A percentile compares a stretch with the other conserved stretches of the same genome.
phyloP scores from a whole-genome alignment of 1,139 yeast species.

The Nakaseomyces uthaithaninus region DNA sequence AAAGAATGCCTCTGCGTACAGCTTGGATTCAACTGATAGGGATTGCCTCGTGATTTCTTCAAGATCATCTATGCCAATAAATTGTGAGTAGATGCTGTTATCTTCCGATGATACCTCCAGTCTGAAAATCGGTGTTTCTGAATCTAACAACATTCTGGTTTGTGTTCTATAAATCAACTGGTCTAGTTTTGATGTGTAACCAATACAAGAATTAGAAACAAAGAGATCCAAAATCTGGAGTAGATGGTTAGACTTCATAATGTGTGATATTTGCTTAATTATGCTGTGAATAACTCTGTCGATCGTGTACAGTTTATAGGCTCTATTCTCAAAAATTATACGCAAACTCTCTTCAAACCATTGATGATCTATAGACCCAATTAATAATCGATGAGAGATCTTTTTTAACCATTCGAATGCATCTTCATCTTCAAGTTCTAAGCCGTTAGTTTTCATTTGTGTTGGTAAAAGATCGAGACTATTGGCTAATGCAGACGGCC shows the following conservation, averaged over 20 bases:
- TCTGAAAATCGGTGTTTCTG: conserved; percentile 89
- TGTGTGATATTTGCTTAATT: conserved; percentile 49
- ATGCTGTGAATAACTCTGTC: conserved; percentile 85
- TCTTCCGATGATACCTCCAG: conserved; percentile 56
- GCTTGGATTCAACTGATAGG: conserved; percentile 79
- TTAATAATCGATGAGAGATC: conserved; percentile 65
- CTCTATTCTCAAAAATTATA: conserved; percentile 86
- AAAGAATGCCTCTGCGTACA: conserved; percentile 83
- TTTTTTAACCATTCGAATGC: conserved; percentile 59
- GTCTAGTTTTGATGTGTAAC: conserved; percentile 62
- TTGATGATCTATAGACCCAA: conserved; percentile 84
- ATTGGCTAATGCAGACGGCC: conserved; percentile 73
- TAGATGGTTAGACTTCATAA: conserved; percentile 70
- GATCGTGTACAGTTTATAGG: conserved; percentile 80
- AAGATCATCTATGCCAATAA: conserved; percentile 78
- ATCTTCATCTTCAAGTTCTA: conserved; percentile 30
- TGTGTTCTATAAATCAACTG: conserved; percentile 88
- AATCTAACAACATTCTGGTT: conserved; percentile 69
- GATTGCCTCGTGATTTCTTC: conserved; percentile 71
- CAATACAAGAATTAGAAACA: conserved; percentile 62
- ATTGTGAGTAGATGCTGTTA: conserved; percentile 61
- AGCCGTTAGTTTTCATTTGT: conserved; percentile 69
- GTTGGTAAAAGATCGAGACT: conserved; percentile 78
- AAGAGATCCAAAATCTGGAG: conserved; percentile 73
- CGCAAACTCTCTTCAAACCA: conserved; percentile 91